Conservation (phyloP, 305 asterid species). For the Fraxinus sp. region DNA sequence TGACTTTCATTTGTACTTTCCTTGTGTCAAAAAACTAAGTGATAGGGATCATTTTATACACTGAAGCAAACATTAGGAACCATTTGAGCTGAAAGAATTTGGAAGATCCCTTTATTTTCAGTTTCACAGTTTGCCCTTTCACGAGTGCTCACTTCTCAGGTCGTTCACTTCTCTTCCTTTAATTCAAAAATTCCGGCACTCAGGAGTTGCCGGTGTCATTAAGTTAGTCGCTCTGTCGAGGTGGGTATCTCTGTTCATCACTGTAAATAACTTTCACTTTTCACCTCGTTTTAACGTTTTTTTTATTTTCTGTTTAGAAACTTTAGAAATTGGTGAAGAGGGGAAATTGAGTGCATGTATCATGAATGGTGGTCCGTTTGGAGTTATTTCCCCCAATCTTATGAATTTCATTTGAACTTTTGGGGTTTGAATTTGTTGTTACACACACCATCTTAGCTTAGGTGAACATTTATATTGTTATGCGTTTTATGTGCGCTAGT, state of each 20-base stretch:
- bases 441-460: not conserved
- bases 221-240: not conserved
- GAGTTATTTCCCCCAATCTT: not conserved
- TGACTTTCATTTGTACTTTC: too few relatives aligned
- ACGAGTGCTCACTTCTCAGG: not conserved
- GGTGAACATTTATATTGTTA: not conserved
- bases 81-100: too few relatives aligned
- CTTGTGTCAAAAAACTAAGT: too few relatives aligned
- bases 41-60: too few relatives aligned
- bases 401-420: not conserved
- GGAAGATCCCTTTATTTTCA: not conserved
- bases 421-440: not conserved
- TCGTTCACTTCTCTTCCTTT: not conserved
- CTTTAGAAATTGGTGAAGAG: not conserved
- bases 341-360: not conserved
- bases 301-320: not conserved
- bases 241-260: not conserved
- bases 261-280: not conserved
- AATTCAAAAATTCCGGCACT: not conserved
- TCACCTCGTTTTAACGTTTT: not conserved
- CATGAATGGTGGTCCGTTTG: not conserved
- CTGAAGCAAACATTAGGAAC: too few relatives aligned
- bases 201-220: not conserved
- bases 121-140: not conserved
- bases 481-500: not conserved